These are phyloP conservation scores for Persicaria tinctoria DNA, from an alignment of 148 eudicot species.

Conservation along the genomic window DNA sequence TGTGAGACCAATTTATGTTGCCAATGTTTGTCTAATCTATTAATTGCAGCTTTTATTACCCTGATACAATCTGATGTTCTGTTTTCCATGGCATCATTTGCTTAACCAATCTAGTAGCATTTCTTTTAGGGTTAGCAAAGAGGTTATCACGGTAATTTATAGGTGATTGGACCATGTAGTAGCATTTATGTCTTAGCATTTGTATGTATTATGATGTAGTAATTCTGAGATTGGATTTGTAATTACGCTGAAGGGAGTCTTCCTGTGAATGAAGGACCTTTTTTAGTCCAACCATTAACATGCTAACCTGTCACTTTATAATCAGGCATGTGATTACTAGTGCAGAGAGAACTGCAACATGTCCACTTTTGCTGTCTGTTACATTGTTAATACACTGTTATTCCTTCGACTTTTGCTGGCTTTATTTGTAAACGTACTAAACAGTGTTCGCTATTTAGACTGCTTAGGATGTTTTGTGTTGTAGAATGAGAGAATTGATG, in stretches of 20 bases:
- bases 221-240: not conserved
- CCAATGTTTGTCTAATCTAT: not conserved
- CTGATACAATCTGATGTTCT: not conserved
- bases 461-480: not conserved
- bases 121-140: not conserved
- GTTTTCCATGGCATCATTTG: not conserved
- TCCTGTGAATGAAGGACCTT: not conserved
- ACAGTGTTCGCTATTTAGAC: not conserved
- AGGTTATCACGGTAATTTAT: not conserved
- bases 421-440: no score
- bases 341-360: not conserved
- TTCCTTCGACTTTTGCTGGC: not conserved
- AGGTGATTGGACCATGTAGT: slow-evolving; percentile 5
- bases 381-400: not conserved
- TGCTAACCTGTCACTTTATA: not conserved
- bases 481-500: not conserved
- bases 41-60: not conserved
- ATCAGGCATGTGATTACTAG: not conserved
- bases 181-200: not conserved
- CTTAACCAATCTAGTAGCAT: not conserved
- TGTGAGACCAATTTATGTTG: not conserved
- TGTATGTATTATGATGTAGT: not conserved
- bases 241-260: not conserved
- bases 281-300: not conserved
- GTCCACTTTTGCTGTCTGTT: no score